Base-by-base conservation (phyloP, 1,284 basidiomycete species). In the Peniophora sp. region DNA sequence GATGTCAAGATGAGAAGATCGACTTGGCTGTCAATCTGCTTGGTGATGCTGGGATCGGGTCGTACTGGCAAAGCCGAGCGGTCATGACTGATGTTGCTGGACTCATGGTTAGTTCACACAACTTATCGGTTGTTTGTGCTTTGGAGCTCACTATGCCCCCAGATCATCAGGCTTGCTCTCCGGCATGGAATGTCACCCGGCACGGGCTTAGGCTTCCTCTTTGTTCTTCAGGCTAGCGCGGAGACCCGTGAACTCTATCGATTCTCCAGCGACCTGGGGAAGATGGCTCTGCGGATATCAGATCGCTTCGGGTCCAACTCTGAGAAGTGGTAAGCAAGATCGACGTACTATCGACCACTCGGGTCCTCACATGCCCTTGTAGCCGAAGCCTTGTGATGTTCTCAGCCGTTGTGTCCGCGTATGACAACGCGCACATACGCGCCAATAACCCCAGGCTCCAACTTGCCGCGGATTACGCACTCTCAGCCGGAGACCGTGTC, bases 31-130 rank as follows among this genome's bases (percentile, higher is more conserved):
- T 85, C 5, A 69, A 75, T 3, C 64, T 86, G 44, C 68, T 86
- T 17, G 83, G 83, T 55, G 83, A 86, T 58, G 83, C 83, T 24
- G 82, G 82, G 3, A 75, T 76, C 35, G 82, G 83, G 62, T 81
- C 83, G 14, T 85, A 84, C 57, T 86, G 83, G 83, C 81, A 75
- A 56, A 71, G 74, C 0, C 73, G 75, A 12, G 70, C 73, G 50
- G 73, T 75, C 1, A 79, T 83, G 57, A 68, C 75, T 10, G 81
- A 83, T 60, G 67, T 82, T 18, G 78, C 85, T 50, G 83, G 83
- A 5, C 64, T 85, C 42, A 85, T 79, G 57, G 83, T 84, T 52
- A 41, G 78, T 68, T 14, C 20, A 17, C 10, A 23, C 34, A 32
- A 3, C 12, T 32, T 14, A 17, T 49, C n/a, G 24, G 3, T 18